phyloP scores from a whole-genome alignment of 306 rosid species.

The Dryas alaskensis region DNA sequence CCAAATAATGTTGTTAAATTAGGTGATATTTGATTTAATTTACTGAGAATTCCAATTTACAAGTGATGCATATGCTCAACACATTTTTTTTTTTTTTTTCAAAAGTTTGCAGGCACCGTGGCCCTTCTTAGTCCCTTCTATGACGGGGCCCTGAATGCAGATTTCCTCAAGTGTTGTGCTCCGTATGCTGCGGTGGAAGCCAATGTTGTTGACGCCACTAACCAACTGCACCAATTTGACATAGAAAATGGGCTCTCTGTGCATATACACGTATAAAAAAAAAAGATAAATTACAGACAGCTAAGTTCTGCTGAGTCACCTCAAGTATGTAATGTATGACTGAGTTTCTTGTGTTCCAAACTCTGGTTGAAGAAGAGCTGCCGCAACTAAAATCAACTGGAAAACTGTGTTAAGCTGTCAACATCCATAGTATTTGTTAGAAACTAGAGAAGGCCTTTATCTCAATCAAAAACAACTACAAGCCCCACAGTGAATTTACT shows the following conservation, averaged over 20 bases:
- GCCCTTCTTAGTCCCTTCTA: too few relatives aligned
- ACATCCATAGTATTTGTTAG: conserved; percentile 21
- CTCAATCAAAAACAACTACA: not conserved
- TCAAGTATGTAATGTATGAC: conserved; percentile 55
- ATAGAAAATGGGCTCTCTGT: not conserved
- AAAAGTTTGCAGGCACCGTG: too few relatives aligned
- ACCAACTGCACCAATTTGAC: conserved; percentile 57
- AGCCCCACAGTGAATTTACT: not conserved
- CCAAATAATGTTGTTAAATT: too few relatives aligned
- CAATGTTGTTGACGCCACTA: conserved; percentile 86
- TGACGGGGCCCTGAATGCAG: conserved; percentile 16
- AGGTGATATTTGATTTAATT: too few relatives aligned
- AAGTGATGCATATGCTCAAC: too few relatives aligned
- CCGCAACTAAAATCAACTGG: conserved; percentile 76
- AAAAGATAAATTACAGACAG: not conserved
- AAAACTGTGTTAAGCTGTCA: conserved; percentile 87
- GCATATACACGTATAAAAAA: not conserved
- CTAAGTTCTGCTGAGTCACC: conserved; percentile 38
- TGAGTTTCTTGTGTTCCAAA: conserved; percentile 77
- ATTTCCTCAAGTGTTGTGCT: conserved; percentile 46
- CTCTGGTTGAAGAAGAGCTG: conserved; percentile 87
- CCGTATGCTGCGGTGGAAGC: conserved; percentile 66
- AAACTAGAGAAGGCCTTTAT: not conserved
- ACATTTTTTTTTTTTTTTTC: too few relatives aligned
- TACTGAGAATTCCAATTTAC: too few relatives aligned